Evolutionary conservation across 768 basidiomycete species (phyloP).

Genomic region (Infundibulicybe gibba): DNA sequence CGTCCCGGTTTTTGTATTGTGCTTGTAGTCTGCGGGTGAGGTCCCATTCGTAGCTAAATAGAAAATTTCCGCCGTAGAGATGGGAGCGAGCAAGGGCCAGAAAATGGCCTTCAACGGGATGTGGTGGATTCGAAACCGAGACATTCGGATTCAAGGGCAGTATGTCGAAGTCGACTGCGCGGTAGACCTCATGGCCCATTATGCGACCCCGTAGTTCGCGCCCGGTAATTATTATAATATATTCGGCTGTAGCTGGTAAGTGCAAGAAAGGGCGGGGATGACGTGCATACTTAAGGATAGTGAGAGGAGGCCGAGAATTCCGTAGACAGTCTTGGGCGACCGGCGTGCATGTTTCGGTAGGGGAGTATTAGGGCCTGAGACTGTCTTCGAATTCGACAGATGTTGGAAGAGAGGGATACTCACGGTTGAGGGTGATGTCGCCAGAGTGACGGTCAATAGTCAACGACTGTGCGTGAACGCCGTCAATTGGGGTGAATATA

Average conservation of each 20-base stretch:
- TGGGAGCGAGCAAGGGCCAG: slow-evolving; percentile 85
- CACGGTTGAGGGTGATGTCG: slow-evolving; percentile 69
- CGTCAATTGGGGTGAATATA: slow-evolving; percentile 65
- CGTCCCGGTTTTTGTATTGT: slow-evolving; percentile 61
- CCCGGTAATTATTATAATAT: slow-evolving; percentile 84
- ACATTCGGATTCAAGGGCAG: slow-evolving; percentile 79
- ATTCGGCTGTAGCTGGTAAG: slow-evolving; percentile 70
- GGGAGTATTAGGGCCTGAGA: slow-evolving; percentile 48
- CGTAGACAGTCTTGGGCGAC: slow-evolving; percentile 65
- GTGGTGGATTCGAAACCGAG: slow-evolving; percentile 63
- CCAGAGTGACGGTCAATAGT: slow-evolving; percentile 73
- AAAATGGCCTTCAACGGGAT: slow-evolving; percentile 86
- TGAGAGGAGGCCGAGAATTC: slow-evolving; percentile 76
- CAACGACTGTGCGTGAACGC: slow-evolving; percentile 59
- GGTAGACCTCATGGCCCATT: slow-evolving; percentile 84
- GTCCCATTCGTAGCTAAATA: slow-evolving; percentile 91
- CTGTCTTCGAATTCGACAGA: slow-evolving; percentile 5
- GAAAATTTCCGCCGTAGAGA: slow-evolving; percentile 71
- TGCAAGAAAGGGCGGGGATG: not conserved
- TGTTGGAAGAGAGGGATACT: slow-evolving; percentile 15
- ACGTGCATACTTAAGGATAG: slow-evolving; percentile 61
- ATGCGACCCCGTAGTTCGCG: slow-evolving; percentile 76
- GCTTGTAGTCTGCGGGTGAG: slow-evolving; percentile 83
- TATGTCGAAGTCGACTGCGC: slow-evolving; percentile 87
- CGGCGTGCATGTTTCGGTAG: slow-evolving; percentile 54